Evolutionary conservation across 1,139 yeast genomes (phyloP), one percentile per base, ranked within the genome.

Genomic region (Geotrichum restrictum): DNA sequence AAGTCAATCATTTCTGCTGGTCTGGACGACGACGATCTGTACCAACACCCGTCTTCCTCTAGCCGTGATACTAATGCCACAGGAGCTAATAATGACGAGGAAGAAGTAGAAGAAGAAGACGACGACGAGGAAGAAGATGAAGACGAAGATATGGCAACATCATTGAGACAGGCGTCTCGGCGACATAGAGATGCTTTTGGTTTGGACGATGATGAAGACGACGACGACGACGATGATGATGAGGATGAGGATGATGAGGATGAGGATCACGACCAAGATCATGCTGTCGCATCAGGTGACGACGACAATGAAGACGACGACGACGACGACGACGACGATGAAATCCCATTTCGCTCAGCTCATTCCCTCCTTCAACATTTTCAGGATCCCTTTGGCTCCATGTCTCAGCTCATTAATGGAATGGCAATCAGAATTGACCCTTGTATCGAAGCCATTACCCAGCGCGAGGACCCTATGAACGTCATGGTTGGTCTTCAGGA

Each of bases 381-480:
- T 31, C 52, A 46, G n/a, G 48, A 44, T 14, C 43, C 53, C 36
- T 50, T 51, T 19, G 51, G 54, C 46, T 29, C 47, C 33, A 24
- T 45, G 49, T 31, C 55, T 24, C 57, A 54, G n/a, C 38, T 54
- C 55, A 45, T 58, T 47, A 58, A 61, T n/a, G 65, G 61, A 3
- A 56, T 64, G 18, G 47, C 63, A 7, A 43, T 58, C 16, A 60
- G 66, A 24, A 57, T 65, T 11, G 51, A 61, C 13, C 67, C 66
- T 1, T 59, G 66, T 39, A 57, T 69, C 19, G 59, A 58, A 1
- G 63, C 64, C 16, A 53, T 69, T 7, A 59, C 56, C 51, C 69
- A 63, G 64, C 71, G 57, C 40, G 69, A 70, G 6, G 81, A 79
- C 58, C 74, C 79, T 2, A 74, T 70, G 56, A 64, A 71, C 18